Conservation (phyloP, 1,284 basidiomycete genomes). For the Ganoderma sp. region DNA sequence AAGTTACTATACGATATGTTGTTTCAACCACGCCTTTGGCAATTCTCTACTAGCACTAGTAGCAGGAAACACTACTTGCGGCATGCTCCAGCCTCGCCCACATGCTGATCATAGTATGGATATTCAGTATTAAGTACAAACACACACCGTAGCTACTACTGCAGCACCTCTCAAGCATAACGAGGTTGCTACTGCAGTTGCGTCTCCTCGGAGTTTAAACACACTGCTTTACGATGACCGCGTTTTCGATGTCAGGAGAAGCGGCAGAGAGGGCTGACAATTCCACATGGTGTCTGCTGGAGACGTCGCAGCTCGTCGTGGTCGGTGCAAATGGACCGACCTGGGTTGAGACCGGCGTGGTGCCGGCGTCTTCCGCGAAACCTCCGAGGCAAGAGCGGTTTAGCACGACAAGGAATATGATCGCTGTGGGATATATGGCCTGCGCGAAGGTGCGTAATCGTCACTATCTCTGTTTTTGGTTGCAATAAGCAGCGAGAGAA, state of each 20-base stretch:
- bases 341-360: background rate
- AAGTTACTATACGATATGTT: background rate
- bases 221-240: background rate
- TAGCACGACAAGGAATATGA: slow-evolving; percentile 1
- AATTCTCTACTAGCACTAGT: too few species aligned
- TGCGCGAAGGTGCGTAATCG: background rate
- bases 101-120: too few species aligned
- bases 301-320: background rate
- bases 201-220: background rate
- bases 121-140: background rate
- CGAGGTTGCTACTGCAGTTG: background rate
- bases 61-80: too few species aligned
- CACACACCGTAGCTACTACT: background rate
- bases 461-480: background rate
- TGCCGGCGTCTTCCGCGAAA: background rate
- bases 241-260: background rate
- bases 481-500: background rate
- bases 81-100: too few species aligned
- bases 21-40: too few species aligned
- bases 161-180: background rate
- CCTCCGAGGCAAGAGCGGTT: slow-evolving; percentile 19
- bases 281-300: background rate
- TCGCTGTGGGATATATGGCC: slow-evolving; percentile 3
- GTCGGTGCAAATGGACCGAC: background rate
- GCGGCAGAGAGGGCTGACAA: background rate